Conservation (phyloP, 257 asterid species). For the Capsicum baccatum region DNA sequence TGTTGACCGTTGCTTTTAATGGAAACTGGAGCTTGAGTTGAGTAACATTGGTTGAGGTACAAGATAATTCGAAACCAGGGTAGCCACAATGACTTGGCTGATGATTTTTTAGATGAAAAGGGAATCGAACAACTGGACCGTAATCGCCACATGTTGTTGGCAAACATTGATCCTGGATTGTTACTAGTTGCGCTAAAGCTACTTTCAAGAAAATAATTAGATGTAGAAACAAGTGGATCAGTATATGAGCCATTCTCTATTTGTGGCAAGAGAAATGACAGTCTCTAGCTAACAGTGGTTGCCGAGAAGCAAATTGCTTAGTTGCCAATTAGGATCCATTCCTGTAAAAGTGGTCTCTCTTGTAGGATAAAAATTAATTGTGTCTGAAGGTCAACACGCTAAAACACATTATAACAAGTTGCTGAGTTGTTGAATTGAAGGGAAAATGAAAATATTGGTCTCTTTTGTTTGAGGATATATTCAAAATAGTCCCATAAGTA, state of each 20-base stretch:
- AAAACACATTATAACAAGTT: neutral
- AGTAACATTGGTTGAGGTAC: slow-evolving; percentile 30
- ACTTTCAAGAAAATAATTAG: neutral
- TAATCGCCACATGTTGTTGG: slow-evolving; percentile 55
- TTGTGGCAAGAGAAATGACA: neutral
- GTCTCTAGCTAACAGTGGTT: neutral
- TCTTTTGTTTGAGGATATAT: neutral
- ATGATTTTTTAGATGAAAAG: slow-evolving; percentile 47
- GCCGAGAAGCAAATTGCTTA: neutral
- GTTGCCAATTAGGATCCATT: slow-evolving; percentile 17
- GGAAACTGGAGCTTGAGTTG: slow-evolving; percentile 38
- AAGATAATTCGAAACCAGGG: slow-evolving; percentile 43
- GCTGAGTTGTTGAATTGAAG: neutral
- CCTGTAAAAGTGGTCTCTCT: neutral
- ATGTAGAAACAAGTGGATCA: slow-evolving; percentile 20
- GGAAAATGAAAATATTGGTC: neutral
- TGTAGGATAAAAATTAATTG: neutral
- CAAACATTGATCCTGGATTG: slow-evolving; percentile 62
- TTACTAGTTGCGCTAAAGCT: slow-evolving; percentile 28
- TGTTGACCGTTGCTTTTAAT: slow-evolving; percentile 34
- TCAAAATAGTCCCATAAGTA: neutral
- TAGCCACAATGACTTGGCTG: slow-evolving; percentile 36
- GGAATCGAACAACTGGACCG: slow-evolving; percentile 69
- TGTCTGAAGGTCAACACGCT: neutral
- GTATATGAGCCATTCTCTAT: slow-evolving; percentile 19